phyloP scores from a whole-genome alignment of 1,284 basidiomycete species.

The Heterobasidion parviporum region DNA sequence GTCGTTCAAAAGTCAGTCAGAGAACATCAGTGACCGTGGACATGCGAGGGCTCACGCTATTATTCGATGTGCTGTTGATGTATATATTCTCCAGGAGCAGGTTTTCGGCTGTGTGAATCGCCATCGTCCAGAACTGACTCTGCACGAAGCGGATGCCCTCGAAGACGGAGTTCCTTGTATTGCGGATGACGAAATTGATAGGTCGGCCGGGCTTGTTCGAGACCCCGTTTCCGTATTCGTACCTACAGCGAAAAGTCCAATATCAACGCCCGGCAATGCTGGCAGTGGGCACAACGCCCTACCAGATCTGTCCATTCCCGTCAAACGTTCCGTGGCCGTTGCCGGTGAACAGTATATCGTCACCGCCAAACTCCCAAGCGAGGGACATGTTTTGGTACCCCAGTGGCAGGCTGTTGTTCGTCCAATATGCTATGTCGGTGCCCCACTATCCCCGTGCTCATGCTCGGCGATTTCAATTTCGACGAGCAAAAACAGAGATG shows the following conservation, averaged over 20 bases:
- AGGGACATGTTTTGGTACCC: constrained; percentile 23
- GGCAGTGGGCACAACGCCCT: too few species aligned
- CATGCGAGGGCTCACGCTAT: constrained; percentile 11
- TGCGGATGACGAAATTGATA: constrained; percentile 20
- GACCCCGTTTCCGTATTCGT: constrained; percentile 22
- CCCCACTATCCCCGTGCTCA: constrained; percentile 17
- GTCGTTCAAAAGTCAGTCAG: not conserved
- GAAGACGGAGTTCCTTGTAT: constrained; percentile 22
- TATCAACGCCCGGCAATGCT: not conserved
- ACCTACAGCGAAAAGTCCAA: constrained; percentile 10
- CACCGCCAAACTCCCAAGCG: constrained; percentile 24
- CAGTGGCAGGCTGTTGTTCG: constrained; percentile 18
- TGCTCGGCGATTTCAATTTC: not conserved
- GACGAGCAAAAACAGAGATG: not conserved
- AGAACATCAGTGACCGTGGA: too few species aligned
- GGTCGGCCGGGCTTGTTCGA: constrained; percentile 25
- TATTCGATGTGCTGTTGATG: constrained; percentile 24
- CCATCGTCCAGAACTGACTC: constrained; percentile 30
- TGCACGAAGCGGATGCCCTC: constrained; percentile 24
- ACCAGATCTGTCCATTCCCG: constrained; percentile 25
- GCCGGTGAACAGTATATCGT: constrained; percentile 19
- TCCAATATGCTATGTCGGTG: constrained; percentile 23
- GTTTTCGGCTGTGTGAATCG: constrained; percentile 20
- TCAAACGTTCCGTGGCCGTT: constrained; percentile 24
- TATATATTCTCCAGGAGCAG: constrained; percentile 25